These are phyloP conservation scores for Solanum sitiens DNA, from an alignment of 257 asterid species.

Conservation along the genomic window DNA sequence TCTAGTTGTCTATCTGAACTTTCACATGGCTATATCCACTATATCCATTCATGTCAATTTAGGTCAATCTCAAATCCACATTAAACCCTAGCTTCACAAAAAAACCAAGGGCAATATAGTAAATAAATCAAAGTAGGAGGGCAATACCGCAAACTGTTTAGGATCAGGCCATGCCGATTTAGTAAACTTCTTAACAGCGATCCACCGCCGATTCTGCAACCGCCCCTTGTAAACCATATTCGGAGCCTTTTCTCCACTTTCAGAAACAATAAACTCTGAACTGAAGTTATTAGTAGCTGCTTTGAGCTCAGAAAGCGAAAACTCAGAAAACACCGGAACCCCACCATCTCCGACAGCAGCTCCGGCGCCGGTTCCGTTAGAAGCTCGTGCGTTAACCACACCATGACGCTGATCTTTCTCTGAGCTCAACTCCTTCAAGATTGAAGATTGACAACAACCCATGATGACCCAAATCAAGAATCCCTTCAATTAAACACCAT, in stretches of 20 bases:
- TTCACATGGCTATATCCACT: neutral
- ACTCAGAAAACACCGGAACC: conserved; percentile 57
- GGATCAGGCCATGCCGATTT: conserved; percentile 95
- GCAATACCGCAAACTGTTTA: conserved; percentile 73
- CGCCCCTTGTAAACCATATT: conserved; percentile 82
- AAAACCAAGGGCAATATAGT: neutral
- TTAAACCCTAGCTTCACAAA: conserved; percentile 11
- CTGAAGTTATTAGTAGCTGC: conserved; percentile 84
- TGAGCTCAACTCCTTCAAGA: conserved; percentile 17
- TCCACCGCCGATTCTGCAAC: conserved; percentile 74
- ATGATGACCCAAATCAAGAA: conserved; percentile 29
- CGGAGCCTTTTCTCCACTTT: conserved; percentile 95
- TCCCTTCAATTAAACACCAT: conserved; percentile 1
- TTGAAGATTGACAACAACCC: conserved; percentile 72
- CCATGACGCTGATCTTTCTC: conserved; percentile 43
- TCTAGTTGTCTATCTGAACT: neutral
- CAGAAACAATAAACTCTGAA: conserved; percentile 80
- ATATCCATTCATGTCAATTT: neutral
- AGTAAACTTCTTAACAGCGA: conserved; percentile 86
- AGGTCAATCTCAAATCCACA: neutral
- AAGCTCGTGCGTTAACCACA: conserved; percentile 37
- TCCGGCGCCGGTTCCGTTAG: conserved; percentile 34
- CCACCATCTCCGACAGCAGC: conserved; percentile 29
- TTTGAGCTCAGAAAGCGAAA: conserved; percentile 65
- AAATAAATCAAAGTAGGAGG: neutral